Evolutionary conservation across 768 basidiomycete genomes (phyloP).

Genomic region (Leucocoprinus birnbaumii): DNA sequence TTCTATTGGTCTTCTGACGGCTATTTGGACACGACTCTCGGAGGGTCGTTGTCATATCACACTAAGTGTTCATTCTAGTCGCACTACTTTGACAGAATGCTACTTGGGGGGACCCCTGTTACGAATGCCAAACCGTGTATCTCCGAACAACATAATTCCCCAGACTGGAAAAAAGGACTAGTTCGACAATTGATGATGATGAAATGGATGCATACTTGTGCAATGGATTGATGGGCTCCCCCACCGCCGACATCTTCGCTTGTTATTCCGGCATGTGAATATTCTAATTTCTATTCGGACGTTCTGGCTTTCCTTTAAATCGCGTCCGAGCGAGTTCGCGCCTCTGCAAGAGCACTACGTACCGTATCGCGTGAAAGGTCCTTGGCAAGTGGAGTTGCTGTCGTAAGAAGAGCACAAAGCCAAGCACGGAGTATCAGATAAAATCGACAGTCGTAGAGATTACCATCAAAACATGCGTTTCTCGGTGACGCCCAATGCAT

Average conservation of each 20-base stretch:
- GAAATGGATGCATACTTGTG: not conserved
- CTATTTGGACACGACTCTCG: not conserved
- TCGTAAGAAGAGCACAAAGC: too few relatives aligned
- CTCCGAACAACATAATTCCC: too few relatives aligned
- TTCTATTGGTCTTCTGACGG: too few relatives aligned
- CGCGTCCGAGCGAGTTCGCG: too few relatives aligned
- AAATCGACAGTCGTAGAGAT: not conserved
- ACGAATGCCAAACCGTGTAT: not conserved
- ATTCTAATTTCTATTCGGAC: not conserved
- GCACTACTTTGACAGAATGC: not conserved
- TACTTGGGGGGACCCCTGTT: not conserved
- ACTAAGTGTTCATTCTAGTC: too few relatives aligned
- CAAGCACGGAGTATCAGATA: too few relatives aligned
- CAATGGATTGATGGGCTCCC: constrained; percentile 6
- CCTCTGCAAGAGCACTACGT: too few relatives aligned
- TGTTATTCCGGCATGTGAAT: not conserved
- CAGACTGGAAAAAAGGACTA: too few relatives aligned
- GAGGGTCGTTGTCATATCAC: not conserved
- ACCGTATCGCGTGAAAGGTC: too few relatives aligned
- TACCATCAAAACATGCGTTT: not conserved
- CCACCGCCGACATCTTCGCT: constrained; percentile 4
- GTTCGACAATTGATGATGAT: not conserved
- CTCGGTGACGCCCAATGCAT: not conserved
- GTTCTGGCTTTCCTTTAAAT: not conserved
- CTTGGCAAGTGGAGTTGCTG: too few relatives aligned